Percentiles rank a stretch among this genome's conserved stretches.
Conservation (phyloP, 1,284 basidiomycete genomes). For the Microbotryum violaceum region DNA sequence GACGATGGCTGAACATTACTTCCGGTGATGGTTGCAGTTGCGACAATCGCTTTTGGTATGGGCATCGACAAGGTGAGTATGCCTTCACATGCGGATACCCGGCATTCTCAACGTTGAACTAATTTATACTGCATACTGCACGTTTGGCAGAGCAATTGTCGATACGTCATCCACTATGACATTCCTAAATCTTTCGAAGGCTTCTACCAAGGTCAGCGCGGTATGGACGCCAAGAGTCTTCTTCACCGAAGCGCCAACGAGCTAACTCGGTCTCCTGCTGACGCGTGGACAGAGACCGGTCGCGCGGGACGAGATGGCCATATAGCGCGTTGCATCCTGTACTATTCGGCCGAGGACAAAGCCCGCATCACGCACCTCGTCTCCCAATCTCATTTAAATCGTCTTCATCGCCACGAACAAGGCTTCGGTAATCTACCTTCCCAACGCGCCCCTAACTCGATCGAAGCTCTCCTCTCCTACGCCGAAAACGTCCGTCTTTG, state of each 20-base stretch:
- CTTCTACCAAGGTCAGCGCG: slow-evolving; percentile 66
- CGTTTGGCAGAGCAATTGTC: slow-evolving; percentile 32
- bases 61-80: slow-evolving; percentile 76
- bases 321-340: slow-evolving; percentile 38
- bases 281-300: slow-evolving; percentile 42
- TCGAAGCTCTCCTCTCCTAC: slow-evolving; percentile 52
- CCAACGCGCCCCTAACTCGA: slow-evolving; percentile 49
- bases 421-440: slow-evolving; percentile 54
- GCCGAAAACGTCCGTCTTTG: slow-evolving; percentile 59
- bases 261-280: background rate
- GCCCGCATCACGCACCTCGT: slow-evolving; percentile 11
- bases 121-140: background rate
- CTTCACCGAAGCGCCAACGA: background rate
- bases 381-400: background rate
- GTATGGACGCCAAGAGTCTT: background rate
- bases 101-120: background rate
- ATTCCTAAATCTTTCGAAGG: slow-evolving; percentile 45
- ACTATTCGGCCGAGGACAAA: slow-evolving; percentile 26
- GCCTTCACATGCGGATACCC: slow-evolving; percentile 37
- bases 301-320: slow-evolving; percentile 74
- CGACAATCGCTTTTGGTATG: slow-evolving; percentile 68
- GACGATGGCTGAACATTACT: slow-evolving; percentile 39
- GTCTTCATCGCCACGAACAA: slow-evolving; percentile 39
- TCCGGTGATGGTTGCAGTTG: slow-evolving; percentile 47
- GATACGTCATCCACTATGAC: slow-evolving; percentile 70